These are phyloP conservation scores for Sclerotiophoma versabilis DNA, from an alignment of 2,329 filamentous ascomycete species.

Conservation along the genomic window DNA sequence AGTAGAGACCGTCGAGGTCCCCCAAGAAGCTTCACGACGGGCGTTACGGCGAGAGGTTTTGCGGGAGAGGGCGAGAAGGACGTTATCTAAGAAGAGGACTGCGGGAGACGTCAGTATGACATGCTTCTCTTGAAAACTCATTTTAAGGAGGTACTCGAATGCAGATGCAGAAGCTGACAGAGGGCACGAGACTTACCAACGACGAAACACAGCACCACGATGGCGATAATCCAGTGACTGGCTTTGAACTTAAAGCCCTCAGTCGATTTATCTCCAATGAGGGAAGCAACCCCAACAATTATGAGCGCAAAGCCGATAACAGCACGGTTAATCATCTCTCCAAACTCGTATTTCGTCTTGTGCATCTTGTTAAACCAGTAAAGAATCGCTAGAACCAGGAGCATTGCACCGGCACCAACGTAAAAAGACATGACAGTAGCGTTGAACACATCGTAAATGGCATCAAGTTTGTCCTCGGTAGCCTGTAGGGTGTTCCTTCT, in stretches of 20 bases:
- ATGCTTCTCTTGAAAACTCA: too few relatives aligned
- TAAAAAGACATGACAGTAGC: conserved; percentile 37
- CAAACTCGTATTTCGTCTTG: conserved; percentile 38
- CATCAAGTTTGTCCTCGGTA: conserved; percentile 11
- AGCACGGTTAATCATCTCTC: conserved; percentile 37
- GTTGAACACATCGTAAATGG: conserved; percentile 34
- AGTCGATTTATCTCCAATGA: conserved; percentile 27
- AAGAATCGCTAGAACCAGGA: conserved; percentile 64
- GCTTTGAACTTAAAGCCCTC: conserved; percentile 32
- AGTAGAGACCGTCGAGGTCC: conserved; percentile 4
- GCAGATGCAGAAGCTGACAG: background rate
- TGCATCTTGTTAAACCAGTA: conserved; percentile 60
- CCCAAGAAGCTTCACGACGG: conserved; percentile 16
- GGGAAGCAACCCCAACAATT: conserved; percentile 26
- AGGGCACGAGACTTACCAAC: conserved; percentile 14
- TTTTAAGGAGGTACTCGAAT: too few relatives aligned
- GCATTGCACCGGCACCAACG: conserved; percentile 44
- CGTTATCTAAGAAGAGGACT: conserved; percentile 29
- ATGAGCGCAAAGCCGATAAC: conserved; percentile 31
- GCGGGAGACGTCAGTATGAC: background rate
- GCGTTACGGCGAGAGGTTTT: conserved; percentile 16
- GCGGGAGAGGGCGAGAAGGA: conserved; percentile 20
- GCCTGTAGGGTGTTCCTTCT: background rate
- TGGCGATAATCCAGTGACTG: conserved; percentile 32
- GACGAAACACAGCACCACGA: conserved; percentile 29